Evolutionary conservation across 129 eudicot genomes (phyloP).

Genomic region (Helianthus annuus): DNA sequence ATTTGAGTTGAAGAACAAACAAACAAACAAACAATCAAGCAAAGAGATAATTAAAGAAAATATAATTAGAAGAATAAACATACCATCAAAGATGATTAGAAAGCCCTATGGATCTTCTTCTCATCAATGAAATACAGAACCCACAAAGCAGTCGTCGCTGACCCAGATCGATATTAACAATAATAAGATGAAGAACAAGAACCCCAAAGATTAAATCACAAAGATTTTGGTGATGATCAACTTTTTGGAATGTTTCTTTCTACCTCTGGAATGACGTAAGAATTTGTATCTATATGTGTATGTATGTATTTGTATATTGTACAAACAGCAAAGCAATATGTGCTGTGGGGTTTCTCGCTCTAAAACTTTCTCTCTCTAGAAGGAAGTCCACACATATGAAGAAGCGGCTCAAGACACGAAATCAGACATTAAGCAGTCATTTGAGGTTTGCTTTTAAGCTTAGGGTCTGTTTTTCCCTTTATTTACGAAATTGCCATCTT

Average conservation of each 20-base stretch:
- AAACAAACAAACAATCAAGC: not conserved
- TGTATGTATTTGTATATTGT: too few species aligned
- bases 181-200: not conserved
- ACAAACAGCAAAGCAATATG: not conserved
- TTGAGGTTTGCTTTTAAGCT: not conserved
- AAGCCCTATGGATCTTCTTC: conserved; percentile 1
- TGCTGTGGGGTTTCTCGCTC: not conserved
- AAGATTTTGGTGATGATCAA: not conserved
- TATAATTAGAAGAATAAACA: not conserved
- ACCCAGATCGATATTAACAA: not conserved
- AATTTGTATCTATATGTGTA: not conserved
- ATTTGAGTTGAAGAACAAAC: not conserved
- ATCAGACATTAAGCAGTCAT: not conserved
- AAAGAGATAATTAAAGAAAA: not conserved
- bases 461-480: not conserved
- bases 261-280: not conserved
- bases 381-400: too few species aligned
- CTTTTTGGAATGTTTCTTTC: not conserved
- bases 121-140: not conserved
- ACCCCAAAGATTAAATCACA: not conserved
- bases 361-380: conserved; percentile 1
- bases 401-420: conserved; percentile 1
- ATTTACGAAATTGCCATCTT: not conserved
- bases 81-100: not conserved
- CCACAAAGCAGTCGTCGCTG: not conserved